phyloP scores from a whole-genome alignment of 768 basidiomycete species.

The Pleurotus djamor region DNA sequence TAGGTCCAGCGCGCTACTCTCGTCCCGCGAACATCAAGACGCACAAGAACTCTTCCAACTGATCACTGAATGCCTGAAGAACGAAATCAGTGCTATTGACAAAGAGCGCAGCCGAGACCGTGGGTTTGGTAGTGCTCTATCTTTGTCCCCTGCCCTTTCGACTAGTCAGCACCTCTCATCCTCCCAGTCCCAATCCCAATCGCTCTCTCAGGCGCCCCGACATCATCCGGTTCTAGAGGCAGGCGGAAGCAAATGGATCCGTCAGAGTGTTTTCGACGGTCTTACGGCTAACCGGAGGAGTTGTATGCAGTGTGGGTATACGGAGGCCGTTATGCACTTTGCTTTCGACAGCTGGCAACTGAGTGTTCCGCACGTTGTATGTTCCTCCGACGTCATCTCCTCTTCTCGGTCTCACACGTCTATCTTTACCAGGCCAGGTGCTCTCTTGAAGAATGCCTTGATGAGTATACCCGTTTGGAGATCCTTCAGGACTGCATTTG shows the following conservation, averaged over 20 bases:
- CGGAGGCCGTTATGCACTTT: slow-evolving; percentile 92
- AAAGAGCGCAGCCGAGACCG: slow-evolving; percentile 69
- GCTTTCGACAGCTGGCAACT: slow-evolving; percentile 85
- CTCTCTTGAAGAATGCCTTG: slow-evolving; percentile 78
- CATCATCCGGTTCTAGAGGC: background rate
- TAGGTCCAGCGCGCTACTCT: slow-evolving; percentile 64
- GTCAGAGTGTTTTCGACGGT: slow-evolving; percentile 83
- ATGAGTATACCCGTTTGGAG: slow-evolving; percentile 88
- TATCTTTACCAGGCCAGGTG: slow-evolving; percentile 49
- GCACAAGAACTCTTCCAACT: slow-evolving; percentile 98
- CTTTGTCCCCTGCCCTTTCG: slow-evolving; percentile 9
- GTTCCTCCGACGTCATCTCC: slow-evolving; percentile 7
- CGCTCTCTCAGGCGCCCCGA: background rate
- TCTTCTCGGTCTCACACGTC: slow-evolving; percentile 3
- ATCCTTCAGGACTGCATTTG: slow-evolving; percentile 90
- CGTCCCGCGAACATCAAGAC: slow-evolving; percentile 94
- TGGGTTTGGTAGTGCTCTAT: slow-evolving; percentile 53
- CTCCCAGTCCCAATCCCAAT: background rate
- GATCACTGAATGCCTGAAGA: slow-evolving; percentile 85
- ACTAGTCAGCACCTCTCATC: slow-evolving; percentile 4
- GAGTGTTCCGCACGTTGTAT: slow-evolving; percentile 64
- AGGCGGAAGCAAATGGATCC: slow-evolving; percentile 26
- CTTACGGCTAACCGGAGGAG: slow-evolving; percentile 87
- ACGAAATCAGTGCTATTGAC: slow-evolving; percentile 74
- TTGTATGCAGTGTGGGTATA: slow-evolving; percentile 89